Conservation (phyloP, 2,329 filamentous ascomycete genomes). For the Parafenestella ontariensis region DNA sequence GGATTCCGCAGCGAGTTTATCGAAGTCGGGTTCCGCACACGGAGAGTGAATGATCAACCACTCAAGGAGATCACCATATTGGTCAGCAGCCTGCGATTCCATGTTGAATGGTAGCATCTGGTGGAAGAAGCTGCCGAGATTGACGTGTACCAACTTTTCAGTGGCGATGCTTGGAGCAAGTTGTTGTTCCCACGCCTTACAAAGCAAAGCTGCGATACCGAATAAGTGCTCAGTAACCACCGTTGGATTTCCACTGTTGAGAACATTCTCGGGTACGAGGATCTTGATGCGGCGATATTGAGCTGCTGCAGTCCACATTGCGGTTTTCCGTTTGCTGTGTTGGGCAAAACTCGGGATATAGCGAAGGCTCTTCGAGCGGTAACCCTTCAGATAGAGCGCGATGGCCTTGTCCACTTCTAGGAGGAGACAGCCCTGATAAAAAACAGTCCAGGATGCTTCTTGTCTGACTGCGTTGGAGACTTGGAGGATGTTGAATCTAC, state of each 20-base stretch:
- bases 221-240: conserved; percentile 6
- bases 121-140: conserved; percentile 16
- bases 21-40: neutral
- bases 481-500: conserved; percentile 20
- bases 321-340: neutral
- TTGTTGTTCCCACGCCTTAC: conserved; percentile 16
- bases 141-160: conserved; percentile 4
- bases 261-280: neutral
- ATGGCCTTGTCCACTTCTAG: conserved; percentile 4
- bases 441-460: conserved; percentile 21
- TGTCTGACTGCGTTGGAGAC: conserved; percentile 11
- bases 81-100: neutral
- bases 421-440: conserved; percentile 4
- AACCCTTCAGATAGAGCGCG: conserved; percentile 7
- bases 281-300: conserved; percentile 11
- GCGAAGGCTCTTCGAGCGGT: conserved; percentile 3
- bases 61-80: conserved; percentile 5
- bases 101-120: conserved; percentile 18
- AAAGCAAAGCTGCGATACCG: conserved; percentile 9
- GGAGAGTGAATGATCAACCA: conserved; percentile 2
- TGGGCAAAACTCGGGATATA: neutral
- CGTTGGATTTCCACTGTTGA: conserved; percentile 5
- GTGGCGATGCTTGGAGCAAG: neutral
- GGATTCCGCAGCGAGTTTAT: conserved; percentile 2
- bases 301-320: conserved; percentile 17